phyloP scores from a whole-genome alignment of 495 filamentous ascomycete genomes.

The Parmelia sp. region DNA sequence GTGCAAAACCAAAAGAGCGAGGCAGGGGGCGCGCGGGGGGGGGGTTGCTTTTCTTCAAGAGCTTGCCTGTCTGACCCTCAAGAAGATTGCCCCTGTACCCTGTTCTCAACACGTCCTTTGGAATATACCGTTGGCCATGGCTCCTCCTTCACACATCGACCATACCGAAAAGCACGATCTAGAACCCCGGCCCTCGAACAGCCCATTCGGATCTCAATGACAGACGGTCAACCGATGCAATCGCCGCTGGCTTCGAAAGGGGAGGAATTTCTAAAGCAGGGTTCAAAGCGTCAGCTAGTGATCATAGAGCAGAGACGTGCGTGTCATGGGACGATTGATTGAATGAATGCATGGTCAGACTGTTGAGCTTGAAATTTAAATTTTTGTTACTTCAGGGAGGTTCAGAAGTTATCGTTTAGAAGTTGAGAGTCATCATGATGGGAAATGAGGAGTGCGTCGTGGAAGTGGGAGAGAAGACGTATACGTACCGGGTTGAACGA shows the following conservation, averaged over 20 bases:
- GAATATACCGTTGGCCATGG: background rate
- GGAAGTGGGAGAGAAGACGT: background rate
- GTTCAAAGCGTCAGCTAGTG: background rate
- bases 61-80: background rate
- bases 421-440: constrained; percentile 33
- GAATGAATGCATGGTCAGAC: constrained; percentile 32
- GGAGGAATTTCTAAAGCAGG: background rate
- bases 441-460: background rate
- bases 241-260: background rate
- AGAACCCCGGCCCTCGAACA: background rate
- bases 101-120: background rate
- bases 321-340: background rate
- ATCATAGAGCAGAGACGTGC: background rate
- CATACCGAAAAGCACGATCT: background rate
- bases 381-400: constrained; percentile 34
- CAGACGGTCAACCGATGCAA: background rate
- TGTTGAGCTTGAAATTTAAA: constrained; percentile 48
- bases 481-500: too few species aligned
- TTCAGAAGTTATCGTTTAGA: constrained; percentile 44
- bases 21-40: too few species aligned
- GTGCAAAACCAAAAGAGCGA: background rate
- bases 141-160: background rate
- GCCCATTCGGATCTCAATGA: background rate
- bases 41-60: background rate
- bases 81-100: background rate